Base-by-base conservation (phyloP, 345 rosid genomes). In the Salix arbutifolia region DNA sequence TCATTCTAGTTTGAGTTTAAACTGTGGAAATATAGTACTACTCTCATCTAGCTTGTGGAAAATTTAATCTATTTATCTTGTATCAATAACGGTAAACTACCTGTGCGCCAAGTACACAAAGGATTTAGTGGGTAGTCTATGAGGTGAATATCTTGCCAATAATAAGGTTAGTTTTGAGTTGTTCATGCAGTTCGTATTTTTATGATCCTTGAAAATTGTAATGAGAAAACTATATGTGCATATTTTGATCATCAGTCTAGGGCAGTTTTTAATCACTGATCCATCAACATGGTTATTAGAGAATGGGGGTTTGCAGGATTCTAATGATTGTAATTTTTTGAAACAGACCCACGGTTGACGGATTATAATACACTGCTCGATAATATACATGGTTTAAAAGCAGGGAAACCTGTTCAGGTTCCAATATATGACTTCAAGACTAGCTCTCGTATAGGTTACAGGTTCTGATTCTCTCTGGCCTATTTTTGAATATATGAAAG, bases 341-440 rank as follows among this genome's bases (percentile, higher is more conserved):
- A 50, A 82, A 84, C 94, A 96, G 99, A 96, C 71, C 99, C 99
- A 18, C 89, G 98, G 50, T 79, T 96, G 96, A 93, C 97, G 11
- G 99, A 96, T 84, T 96, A 96, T 84, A 91, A 87, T 68, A 89
- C 96, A 46, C 90, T 96, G 83, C 97, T 96, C 48, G 90, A 90
- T 42, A 96, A 96, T 86, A 86, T 96, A 69, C 94, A 84, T 28
- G 96, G 94, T 69, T 79, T 96, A 42, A 92, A 83, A 85, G 98
- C 83, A 23, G 99, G 99, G 76, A 93, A 91, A 84, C 83, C 96
- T 61, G 93, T 88, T 81, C 86, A 93, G 86, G 97, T 92, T 81
- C 99, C 99, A 19, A 75, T 93, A 65, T 96, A 96, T 58, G 98
- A 96, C 88, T 93, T 91, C 92, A 96, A 96, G 89, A 78, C 94